phyloP scores from a whole-genome alignment of 805 yeast genomes.

The Wickerhamomyces tratensis region DNA sequence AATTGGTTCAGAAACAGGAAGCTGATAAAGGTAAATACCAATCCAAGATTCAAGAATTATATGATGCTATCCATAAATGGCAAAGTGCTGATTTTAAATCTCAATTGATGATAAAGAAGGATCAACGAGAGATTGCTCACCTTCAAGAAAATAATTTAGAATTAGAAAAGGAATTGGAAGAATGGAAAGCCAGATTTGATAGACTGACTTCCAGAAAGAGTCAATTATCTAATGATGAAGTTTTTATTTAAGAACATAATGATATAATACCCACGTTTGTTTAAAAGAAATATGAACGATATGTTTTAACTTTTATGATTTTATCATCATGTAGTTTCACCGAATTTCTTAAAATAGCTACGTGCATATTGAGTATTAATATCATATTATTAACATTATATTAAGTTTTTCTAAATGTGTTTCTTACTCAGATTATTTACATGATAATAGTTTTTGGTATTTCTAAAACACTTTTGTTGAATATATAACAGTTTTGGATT shows the following conservation, averaged over 20 bases:
- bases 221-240: conserved; percentile 12
- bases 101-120: conserved; percentile 30
- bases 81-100: conserved; percentile 36
- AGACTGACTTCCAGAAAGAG: conserved; percentile 11
- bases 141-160: conserved; percentile 41
- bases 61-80: conserved; percentile 30
- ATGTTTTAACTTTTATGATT: too few species aligned
- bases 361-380: too few species aligned
- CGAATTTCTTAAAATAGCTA: too few species aligned
- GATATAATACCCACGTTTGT: too few species aligned
- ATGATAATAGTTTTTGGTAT: too few species aligned
- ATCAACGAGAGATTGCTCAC: conserved; percentile 47
- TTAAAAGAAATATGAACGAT: too few species aligned
- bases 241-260: conserved; percentile 12
- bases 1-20: conserved; percentile 40
- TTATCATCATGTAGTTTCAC: too few species aligned
- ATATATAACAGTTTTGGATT: too few species aligned
- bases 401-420: too few species aligned
- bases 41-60: conserved; percentile 36
- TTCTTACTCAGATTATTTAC: too few species aligned
- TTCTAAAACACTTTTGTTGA: too few species aligned
- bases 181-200: conserved; percentile 38
- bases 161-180: conserved; percentile 47
- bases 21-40: conserved; percentile 52
- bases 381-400: too few species aligned